Percentiles rank a stretch among this genome's conserved stretches.
Evolutionary conservation across 768 basidiomycete genomes (phyloP).

Genomic region (Russula lepida): DNA sequence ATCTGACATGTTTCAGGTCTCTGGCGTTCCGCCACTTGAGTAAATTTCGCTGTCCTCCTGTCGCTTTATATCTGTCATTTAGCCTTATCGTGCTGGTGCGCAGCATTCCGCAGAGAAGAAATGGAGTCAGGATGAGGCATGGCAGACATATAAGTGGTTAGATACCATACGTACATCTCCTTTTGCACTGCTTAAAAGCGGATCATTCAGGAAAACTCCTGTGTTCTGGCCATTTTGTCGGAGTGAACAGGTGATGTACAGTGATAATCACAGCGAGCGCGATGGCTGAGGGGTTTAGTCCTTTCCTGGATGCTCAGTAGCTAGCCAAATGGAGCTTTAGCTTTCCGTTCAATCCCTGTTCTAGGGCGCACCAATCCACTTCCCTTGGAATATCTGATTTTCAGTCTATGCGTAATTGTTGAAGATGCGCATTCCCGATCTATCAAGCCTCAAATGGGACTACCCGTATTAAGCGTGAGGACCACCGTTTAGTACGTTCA

Average conservation of each 20-base stretch:
- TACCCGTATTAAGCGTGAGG: neutral
- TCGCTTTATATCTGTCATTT: neutral
- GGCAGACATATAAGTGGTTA: conserved; percentile 52
- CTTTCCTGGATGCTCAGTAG: neutral
- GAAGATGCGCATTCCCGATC: neutral
- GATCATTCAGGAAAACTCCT: conserved; percentile 26
- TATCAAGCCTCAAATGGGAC: neutral
- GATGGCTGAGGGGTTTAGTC: neutral
- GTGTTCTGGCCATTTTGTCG: conserved; percentile 30
- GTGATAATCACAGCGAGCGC: neutral
- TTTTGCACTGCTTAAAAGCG: neutral
- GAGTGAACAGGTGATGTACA: neutral
- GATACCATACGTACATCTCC: conserved; percentile 12
- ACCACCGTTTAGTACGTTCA: neutral
- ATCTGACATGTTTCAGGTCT: conserved; percentile 32
- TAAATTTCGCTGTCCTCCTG: conserved; percentile 21
- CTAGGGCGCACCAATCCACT: neutral
- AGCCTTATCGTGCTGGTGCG: neutral
- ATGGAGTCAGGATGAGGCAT: conserved; percentile 45
- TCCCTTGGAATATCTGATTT: neutral
- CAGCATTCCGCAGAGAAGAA: conserved; percentile 44
- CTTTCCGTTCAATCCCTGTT: too few relatives aligned
- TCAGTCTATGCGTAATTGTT: neutral
- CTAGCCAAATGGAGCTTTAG: neutral
- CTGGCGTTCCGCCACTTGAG: conserved; percentile 69